A percentile compares a stretch with the other conserved stretches of the same genome.
Evolutionary conservation across 1,284 basidiomycete genomes (phyloP).

Genomic region (Apiotrichum veenhuisii): DNA sequence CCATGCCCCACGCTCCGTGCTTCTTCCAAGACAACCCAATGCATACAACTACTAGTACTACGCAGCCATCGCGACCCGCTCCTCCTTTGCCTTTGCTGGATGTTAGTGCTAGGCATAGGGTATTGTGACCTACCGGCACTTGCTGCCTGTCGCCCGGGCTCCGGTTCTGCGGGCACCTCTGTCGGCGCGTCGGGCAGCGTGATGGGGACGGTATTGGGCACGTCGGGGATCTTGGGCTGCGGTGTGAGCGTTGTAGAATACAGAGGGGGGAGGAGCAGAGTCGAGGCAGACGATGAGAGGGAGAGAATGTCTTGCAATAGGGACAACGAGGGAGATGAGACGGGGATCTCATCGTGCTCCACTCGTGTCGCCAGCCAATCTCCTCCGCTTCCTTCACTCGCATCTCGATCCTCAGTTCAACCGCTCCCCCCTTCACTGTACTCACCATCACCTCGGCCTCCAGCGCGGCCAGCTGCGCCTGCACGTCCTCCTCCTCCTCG

Average conservation of each 20-base stretch:
- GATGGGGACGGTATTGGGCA: constrained; percentile 35
- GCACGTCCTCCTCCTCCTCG: constrained; percentile 92
- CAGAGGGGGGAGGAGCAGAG: not conserved
- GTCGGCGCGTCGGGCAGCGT: constrained; percentile 56
- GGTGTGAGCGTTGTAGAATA: not conserved
- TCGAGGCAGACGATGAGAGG: not conserved
- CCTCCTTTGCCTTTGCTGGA: constrained; percentile 29
- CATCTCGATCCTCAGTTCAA: too few relatives aligned
- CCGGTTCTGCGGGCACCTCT: constrained; percentile 46
- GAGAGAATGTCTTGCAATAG: too few relatives aligned
- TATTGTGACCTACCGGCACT: not conserved
- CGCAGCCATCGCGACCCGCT: constrained; percentile 54
- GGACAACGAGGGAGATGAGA: too few relatives aligned
- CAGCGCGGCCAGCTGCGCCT: constrained; percentile 68
- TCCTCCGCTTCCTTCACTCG: too few relatives aligned
- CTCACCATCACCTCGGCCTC: constrained; percentile 57
- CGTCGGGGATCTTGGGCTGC: constrained; percentile 35
- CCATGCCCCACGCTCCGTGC: too few relatives aligned
- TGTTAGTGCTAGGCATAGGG: constrained; percentile 2
- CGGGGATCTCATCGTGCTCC: not conserved
- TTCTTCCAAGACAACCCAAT: not conserved
- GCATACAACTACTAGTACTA: constrained; percentile 25
- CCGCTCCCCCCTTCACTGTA: not conserved
- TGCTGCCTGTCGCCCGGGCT: not conserved
- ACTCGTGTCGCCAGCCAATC: too few relatives aligned